Evolutionary conservation across 2,329 filamentous ascomycete genomes (phyloP), one percentile per base, ranked within the genome.

Genomic region (Trichoderma sp.): DNA sequence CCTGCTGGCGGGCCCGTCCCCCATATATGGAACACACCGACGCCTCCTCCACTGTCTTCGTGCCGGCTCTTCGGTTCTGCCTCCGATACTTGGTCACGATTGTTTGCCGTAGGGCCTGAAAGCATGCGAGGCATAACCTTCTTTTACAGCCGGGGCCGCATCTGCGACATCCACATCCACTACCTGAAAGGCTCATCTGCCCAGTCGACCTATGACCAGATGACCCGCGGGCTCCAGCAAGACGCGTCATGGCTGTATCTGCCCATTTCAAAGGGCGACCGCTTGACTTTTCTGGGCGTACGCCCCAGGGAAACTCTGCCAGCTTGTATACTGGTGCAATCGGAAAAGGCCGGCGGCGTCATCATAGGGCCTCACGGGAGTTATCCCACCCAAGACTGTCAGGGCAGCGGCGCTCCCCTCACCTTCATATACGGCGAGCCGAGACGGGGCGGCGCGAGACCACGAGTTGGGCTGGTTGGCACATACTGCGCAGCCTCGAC

Each of bases 71-170:
- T 26, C n/a, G 21, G 15, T 3, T 10, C 10, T 30, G 26, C 12
- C 14, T 9, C 3, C 5, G 3, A 6, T 26, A 12, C 17, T 3
- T 58, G 55, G 55, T 17, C 41, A 10, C 55, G 55, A 3, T n/a
- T 47, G 5, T 30, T 28, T 58, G 26, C 26, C 17, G 12, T 45
- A n/a, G n/a, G 17, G 3, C 4, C 43, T 7, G 17, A 34, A 1
- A 44, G 17, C 10, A 58, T 58, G 1, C 28, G 24, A 15, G 55
- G 55, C 24, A 58, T 58, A 17, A 58, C 55, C 41, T 47, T 58
- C 55, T 58, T 58, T n/a, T 44, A 30, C 10, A 7, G 9, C n/a
- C 24, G 4, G 2, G 41, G 24, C 6, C 7, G 24, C 19, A 17
- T 57, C 41, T 28, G 24, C 15, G 24, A 19, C 10, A 45, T 57